Conservation (phyloP, 2,329 filamentous ascomycete genomes). For the Colletotrichum sp. region DNA sequence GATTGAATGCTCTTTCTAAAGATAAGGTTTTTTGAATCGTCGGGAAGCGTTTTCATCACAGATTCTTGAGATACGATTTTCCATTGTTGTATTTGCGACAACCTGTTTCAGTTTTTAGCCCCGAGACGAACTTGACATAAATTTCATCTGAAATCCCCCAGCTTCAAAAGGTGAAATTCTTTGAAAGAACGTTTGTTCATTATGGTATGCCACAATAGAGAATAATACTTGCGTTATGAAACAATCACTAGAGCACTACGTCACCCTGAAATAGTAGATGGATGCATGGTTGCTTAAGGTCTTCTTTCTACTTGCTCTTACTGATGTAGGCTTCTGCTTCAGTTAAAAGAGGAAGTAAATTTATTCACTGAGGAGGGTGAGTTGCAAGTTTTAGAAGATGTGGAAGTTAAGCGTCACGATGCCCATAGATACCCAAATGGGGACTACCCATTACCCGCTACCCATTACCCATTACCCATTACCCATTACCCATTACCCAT, state of each 20-base stretch:
- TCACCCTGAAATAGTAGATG: background rate
- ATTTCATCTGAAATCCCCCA: no score
- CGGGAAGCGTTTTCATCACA: background rate
- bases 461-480: no score
- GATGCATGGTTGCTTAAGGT: background rate
- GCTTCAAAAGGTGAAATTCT: no score
- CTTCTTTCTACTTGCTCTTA: background rate
- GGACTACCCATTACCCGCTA: no score
- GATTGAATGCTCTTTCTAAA: rapidly evolving
- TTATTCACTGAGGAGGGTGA: no score
- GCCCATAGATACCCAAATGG: background rate
- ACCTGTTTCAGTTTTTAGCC: rapidly evolving
- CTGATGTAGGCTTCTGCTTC: background rate
- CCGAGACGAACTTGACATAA: rapidly evolving
- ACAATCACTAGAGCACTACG: background rate
- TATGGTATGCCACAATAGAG: rapidly evolving
- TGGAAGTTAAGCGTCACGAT: no score
- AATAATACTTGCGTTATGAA: rapidly evolving
- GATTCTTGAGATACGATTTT: background rate
- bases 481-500: no score
- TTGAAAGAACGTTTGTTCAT: rapidly evolving
- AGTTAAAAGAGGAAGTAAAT: no score
- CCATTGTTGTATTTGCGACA: rapidly evolving
- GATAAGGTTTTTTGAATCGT: background rate
- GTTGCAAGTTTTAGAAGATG: no score